phyloP scores from a whole-genome alignment of 352 stramenopile genomes.

The Pythium scleroteichum region DNA sequence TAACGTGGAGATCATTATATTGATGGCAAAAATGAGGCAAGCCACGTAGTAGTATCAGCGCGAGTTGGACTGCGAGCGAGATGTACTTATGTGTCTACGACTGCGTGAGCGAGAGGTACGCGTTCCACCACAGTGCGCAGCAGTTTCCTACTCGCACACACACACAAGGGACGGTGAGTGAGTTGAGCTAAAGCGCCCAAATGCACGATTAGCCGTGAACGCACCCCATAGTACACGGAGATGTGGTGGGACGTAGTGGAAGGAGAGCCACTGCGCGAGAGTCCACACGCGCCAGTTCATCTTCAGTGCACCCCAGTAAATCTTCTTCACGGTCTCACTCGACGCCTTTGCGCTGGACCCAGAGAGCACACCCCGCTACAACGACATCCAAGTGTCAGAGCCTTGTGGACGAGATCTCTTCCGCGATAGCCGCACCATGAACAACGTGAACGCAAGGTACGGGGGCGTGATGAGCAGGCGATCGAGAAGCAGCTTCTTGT shows the following conservation, averaged over 20 bases:
- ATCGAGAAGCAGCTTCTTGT: conserved; percentile 74
- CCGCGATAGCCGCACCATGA: conserved; percentile 37
- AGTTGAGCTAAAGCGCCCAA: no score
- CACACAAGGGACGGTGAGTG: no score
- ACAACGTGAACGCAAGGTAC: conserved; percentile 69
- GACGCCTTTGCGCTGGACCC: conserved; percentile 11
- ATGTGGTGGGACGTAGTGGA: conserved; percentile 21
- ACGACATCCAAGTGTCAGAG: not conserved
- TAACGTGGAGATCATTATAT: no score
- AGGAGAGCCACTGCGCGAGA: conserved; percentile 19
- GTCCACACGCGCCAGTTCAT: conserved; percentile 24
- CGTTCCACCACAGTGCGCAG: no score
- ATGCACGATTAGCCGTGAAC: no score
- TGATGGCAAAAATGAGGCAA: no score
- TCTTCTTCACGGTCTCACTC: conserved; percentile 16
- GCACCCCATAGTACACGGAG: not conserved
- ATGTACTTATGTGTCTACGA: no score
- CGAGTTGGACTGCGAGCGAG: no score
- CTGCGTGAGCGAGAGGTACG: no score
- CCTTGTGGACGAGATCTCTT: not conserved
- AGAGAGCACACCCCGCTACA: conserved; percentile 10
- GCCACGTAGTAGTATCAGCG: no score
- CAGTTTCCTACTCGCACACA: no score
- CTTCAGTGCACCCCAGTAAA: conserved; percentile 18
- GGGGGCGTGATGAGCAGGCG: conserved; percentile 67